Evolutionary conservation across 2,329 filamentous ascomycete species (phyloP), one percentile per base, ranked within the genome.

Genomic region (Colletotrichum endophyticum): DNA sequence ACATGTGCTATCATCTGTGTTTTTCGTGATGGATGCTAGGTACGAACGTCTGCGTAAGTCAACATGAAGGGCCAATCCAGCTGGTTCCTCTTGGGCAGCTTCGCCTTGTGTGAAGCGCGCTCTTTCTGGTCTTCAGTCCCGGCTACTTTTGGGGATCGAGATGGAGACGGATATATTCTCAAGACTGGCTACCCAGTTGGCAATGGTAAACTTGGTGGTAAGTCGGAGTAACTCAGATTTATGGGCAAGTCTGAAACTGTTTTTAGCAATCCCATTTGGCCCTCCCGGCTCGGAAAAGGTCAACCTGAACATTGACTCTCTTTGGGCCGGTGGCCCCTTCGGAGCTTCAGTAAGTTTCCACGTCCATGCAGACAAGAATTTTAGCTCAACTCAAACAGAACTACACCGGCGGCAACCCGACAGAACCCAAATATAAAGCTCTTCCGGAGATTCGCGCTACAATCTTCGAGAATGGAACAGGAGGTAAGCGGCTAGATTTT

Each of bases 291-390:
- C 81, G 3, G 88, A 89, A 66, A 85, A 83, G 28, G 69, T 89
- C 7, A 84, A 82, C 25, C 72, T 90, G 49, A 90, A 90, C 66
- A 78, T 88, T 22, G 89, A 91, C 73, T 87, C 84, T 3, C 78
- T 90, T 2, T 90, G 88, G 89, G 86, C 86, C 3, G 88, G 87
- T 4, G 89, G 89, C 0, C 88, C 88, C 0, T 90, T 90, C 72
- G 83, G 88, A 71, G 81, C 80, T 53, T 80, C 80, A 22, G 87
- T 87, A 78, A 78, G 82, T 77, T 16, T 1, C 22, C 2, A 6
- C 13, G 22, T n/a, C 22, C 28, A 1, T 5, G 16, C 8, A 19
- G 32, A 1, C 7, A 15, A 19, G 22, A 1, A 66, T 19, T 4
- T 1, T 0, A 27, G 30, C n/a, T 67, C 2, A 67, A 32, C 12